A percentile compares a stretch with the other conserved stretches of the same genome.
Evolutionary conservation across 352 stramenopile species (phyloP).

Genomic region (Thalassiosira oceanica): DNA sequence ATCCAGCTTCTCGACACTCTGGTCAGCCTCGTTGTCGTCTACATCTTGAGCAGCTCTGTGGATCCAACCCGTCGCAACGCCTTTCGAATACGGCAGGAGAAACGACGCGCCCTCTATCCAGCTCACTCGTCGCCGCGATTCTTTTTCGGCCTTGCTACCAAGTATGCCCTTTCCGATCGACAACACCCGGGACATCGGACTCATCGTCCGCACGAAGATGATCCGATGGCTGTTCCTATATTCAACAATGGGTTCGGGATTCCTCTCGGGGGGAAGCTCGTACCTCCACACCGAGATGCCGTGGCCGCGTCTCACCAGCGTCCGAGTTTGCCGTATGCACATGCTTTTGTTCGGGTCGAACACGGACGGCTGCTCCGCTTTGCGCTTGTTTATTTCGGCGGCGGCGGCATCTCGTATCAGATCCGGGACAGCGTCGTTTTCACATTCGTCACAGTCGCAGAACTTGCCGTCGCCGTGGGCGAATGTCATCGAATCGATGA

Average conservation of each 20-base stretch:
- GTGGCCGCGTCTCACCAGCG: constrained; percentile 38
- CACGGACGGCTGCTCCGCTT: constrained; percentile 1
- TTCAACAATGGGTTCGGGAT: constrained; percentile 61
- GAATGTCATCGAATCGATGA: constrained; percentile 74
- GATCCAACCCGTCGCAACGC: constrained; percentile 66
- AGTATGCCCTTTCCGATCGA: constrained; percentile 72
- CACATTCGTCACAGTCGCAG: constrained; percentile 73
- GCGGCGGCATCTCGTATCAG: constrained; percentile 30
- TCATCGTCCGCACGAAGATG: constrained; percentile 37
- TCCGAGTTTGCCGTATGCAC: constrained; percentile 41
- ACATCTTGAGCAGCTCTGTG: constrained; percentile 9
- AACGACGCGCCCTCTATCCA: constrained; percentile 53
- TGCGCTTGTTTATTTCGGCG: constrained; percentile 24
- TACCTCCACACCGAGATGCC: constrained; percentile 50
- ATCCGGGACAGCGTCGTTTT: constrained; percentile 14
- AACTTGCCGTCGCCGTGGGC: constrained; percentile 10
- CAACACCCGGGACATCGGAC: constrained; percentile 6
- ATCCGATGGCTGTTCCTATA: constrained; percentile 66
- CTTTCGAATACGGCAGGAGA: constrained; percentile 46
- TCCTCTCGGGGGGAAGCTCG: constrained; percentile 29
- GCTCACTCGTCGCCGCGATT: constrained; percentile 31
- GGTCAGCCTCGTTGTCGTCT: background rate
- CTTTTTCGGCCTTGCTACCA: constrained; percentile 59
- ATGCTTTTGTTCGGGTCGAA: constrained; percentile 31
- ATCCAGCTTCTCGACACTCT: background rate